Percentiles rank a stretch among this genome's conserved stretches.
Conservation (phyloP, 768 basidiomycete genomes). For the Lactifluus rugatus region DNA sequence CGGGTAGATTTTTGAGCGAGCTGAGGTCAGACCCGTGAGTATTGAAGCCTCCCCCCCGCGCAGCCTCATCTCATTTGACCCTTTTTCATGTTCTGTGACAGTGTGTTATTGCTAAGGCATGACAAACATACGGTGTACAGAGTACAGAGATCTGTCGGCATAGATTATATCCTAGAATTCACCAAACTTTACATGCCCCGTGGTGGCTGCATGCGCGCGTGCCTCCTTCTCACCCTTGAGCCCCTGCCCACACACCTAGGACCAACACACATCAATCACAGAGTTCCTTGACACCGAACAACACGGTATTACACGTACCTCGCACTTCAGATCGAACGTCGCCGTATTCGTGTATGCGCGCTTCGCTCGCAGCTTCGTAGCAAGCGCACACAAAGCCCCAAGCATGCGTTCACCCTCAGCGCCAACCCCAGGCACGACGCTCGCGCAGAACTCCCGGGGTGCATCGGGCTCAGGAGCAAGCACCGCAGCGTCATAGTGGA, state of each 20-base stretch:
- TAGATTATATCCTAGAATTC: slow-evolving; percentile 44
- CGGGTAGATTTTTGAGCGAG: background rate
- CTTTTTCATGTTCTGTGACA: background rate
- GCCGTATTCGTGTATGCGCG: slow-evolving; percentile 86
- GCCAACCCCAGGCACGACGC: slow-evolving; percentile 54
- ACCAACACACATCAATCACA: slow-evolving; percentile 5
- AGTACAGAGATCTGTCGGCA: background rate
- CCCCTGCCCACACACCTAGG: slow-evolving; percentile 68
- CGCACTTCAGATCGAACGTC: slow-evolving; percentile 85
- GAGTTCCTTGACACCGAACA: background rate
- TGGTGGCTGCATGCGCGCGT: slow-evolving; percentile 74
- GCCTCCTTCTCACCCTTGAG: slow-evolving; percentile 94
- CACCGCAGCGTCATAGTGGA: slow-evolving; percentile 90
- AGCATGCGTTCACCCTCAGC: slow-evolving; percentile 44
- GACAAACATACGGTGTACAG: background rate
- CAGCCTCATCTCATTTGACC: no score
- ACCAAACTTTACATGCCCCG: slow-evolving; percentile 78
- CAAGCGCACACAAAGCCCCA: slow-evolving; percentile 59
- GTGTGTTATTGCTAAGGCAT: background rate
- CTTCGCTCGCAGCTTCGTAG: slow-evolving; percentile 58
- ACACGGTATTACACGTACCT: slow-evolving; percentile 37
- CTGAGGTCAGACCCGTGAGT: no score
- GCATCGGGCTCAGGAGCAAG: slow-evolving; percentile 70
- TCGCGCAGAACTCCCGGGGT: slow-evolving; percentile 79
- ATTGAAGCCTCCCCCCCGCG: no score